Base-by-base conservation (phyloP, 2,329 filamentous ascomycete genomes). In the Colletotrichum paranaense region DNA sequence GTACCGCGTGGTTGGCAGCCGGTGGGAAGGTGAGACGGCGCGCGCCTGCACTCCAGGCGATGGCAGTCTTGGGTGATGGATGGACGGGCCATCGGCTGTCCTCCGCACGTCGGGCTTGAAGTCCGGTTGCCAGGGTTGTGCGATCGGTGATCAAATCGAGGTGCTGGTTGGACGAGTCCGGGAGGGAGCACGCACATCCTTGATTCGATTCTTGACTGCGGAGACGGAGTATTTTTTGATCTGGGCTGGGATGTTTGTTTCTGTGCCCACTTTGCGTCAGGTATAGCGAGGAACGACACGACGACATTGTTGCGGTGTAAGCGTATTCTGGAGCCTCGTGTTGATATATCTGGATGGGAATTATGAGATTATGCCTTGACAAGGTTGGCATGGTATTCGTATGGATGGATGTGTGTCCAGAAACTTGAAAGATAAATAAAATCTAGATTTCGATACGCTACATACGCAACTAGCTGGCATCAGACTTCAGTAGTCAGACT, bases 91-190 rank as follows among this genome's bases (percentile, higher is more conserved):
- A 32, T 35, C 57, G 62, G 68, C 24, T 62, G 24, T 67, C 60
- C 67, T 68, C 65, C 65, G 55, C 69, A 42, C 38, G 19, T 22
- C 42, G 42, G 42, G 19, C 19, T 49, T 19, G 42, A 69, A 59
- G 55, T 46, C 67, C 35, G 71, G 71, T 73, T 73, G 71, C 71
- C 49, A 30, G 71, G 71, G 71, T 70, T 66, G 60, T 73, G 49
- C 67, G 71, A 73, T 70, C 60, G 67, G 67, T 38, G 60, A 62
- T 73, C 49, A 26, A 73, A 62, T 73, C 66, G 67, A 60, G 28
- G 28, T 42, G 65, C 32, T 56, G 52, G 58, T 28, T 62, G 53
- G 62, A 52, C 28, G 19, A 42, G 58, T 46, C 42, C 46, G 58
- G 67, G 60, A 71, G 67, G 38, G 14, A 42, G 38, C 38, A 42